These are phyloP conservation scores for Fimicolochytrium jonesii DNA, from an alignment of 192 early-diverging fungal species.

Conservation along the genomic window DNA sequence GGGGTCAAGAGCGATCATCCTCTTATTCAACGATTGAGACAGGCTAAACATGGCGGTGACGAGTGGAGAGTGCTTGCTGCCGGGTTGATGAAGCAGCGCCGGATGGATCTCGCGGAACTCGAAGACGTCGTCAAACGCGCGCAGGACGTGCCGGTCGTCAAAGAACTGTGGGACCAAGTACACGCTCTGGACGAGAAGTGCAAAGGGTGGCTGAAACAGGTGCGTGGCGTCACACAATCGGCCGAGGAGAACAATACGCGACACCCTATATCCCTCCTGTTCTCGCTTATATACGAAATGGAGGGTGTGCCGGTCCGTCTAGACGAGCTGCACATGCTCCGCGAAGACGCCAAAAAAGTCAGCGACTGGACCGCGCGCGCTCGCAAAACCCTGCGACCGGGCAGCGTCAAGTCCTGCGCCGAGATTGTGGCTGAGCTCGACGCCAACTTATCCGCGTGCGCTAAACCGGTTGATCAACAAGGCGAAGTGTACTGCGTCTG, in stretches of 20 bases:
- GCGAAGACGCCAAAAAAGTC: conserved; percentile 15
- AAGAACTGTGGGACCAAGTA: conserved; percentile 16
- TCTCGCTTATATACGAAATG: conserved; percentile 2
- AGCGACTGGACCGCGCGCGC: conserved; percentile 24
- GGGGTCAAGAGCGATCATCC: conserved; percentile 24
- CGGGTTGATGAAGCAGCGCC: conserved; percentile 13
- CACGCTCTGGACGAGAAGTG: not conserved
- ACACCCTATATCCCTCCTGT: not conserved
- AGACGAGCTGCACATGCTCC: conserved; percentile 17
- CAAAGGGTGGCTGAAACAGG: not conserved
- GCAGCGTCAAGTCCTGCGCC: conserved; percentile 1
- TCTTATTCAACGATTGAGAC: conserved; percentile 17
- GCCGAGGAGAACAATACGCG: not conserved
- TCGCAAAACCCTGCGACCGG: conserved; percentile 8
- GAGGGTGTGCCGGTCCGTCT: conserved; percentile 17
- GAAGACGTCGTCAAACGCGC: conserved; percentile 3
- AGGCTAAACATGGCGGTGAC: conserved; percentile 7
- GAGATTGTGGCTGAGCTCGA: conserved; percentile 16
- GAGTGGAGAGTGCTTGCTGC: conserved; percentile 20
- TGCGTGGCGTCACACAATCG: not conserved
- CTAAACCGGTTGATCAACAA: not conserved
- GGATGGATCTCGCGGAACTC: conserved; percentile 10
- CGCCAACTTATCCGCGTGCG: not conserved
- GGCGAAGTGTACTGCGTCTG: conserved; percentile 27
- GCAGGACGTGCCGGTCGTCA: not conserved